A percentile compares a stretch with the other conserved stretches of the same genome.
Evolutionary conservation across 1,284 basidiomycete species (phyloP).

Genomic region (Xanthoconium separans): DNA sequence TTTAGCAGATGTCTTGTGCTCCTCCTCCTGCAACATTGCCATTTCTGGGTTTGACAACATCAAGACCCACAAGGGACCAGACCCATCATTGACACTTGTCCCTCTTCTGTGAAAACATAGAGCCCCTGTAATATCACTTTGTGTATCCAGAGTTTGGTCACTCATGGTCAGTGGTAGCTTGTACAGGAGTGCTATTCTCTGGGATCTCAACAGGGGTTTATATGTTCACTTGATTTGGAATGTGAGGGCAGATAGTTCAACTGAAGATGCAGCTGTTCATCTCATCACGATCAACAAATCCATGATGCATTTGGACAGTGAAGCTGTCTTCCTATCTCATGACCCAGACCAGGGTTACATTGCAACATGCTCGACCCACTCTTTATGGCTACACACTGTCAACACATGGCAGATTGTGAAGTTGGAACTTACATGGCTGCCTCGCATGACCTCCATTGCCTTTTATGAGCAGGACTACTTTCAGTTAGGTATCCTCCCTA

Average conservation of each 20-base stretch:
- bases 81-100: constrained; percentile 43
- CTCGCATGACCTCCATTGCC: constrained; percentile 63
- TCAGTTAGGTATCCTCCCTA: constrained; percentile 64
- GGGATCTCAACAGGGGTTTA: constrained; percentile 85
- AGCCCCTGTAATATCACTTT: constrained; percentile 66
- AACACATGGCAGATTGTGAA: constrained; percentile 73
- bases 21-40: constrained; percentile 24
- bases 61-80: constrained; percentile 28
- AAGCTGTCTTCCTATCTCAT: neutral
- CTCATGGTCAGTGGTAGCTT: constrained; percentile 81
- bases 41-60: constrained; percentile 20
- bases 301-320: constrained; percentile 54
- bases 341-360: constrained; percentile 70
- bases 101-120: constrained; percentile 81
- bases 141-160: constrained; percentile 82
- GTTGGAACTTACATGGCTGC: constrained; percentile 56
- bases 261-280: constrained; percentile 52
- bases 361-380: constrained; percentile 71
- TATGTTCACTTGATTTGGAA: constrained; percentile 80
- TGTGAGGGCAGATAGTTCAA: constrained; percentile 37
- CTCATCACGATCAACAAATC: constrained; percentile 82
- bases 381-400: constrained; percentile 77
- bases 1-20: constrained; percentile 65
- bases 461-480: constrained; percentile 84
- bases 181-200: constrained; percentile 83